These are phyloP conservation scores for Corylus avellana DNA, from an alignment of 306 rosid genomes.

Conservation along the genomic window DNA sequence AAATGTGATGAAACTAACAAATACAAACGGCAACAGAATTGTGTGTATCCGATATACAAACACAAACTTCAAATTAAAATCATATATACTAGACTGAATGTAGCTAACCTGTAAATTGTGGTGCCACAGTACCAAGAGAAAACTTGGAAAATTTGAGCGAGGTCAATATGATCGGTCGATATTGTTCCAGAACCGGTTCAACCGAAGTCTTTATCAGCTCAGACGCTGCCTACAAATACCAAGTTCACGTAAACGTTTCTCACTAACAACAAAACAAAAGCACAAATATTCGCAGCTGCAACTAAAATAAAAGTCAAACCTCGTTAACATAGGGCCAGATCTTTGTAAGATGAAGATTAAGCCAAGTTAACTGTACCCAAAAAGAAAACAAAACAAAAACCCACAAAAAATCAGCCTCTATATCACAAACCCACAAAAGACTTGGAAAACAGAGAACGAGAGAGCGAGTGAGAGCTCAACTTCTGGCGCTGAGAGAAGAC, in stretches of 20 bases:
- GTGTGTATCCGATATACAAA: not conserved
- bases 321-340: constrained; percentile 95
- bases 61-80: not conserved
- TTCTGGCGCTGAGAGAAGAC: constrained; percentile 82
- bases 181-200: constrained; percentile 86
- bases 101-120: constrained; percentile 78
- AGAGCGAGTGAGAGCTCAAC: constrained; percentile 41
- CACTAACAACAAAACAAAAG: not conserved
- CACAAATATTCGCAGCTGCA: not conserved
- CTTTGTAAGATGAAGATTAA: constrained; percentile 75
- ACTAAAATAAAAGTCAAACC: constrained; percentile 35
- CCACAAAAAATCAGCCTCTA: constrained; percentile 13
- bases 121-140: constrained; percentile 95
- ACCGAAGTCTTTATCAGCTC: constrained; percentile 78
- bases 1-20: not conserved
- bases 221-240: constrained; percentile 75
- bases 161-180: constrained; percentile 64
- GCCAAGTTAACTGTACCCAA: constrained; percentile 75
- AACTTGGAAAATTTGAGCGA: constrained; percentile 87
- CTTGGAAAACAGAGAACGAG: not conserved
- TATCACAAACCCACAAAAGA: not conserved
- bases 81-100: not conserved
- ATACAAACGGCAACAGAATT: not conserved
- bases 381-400: not conserved
- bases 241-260: not conserved